Base-by-base conservation (phyloP, 2,329 filamentous ascomycete species). In the Penicillium hordei region DNA sequence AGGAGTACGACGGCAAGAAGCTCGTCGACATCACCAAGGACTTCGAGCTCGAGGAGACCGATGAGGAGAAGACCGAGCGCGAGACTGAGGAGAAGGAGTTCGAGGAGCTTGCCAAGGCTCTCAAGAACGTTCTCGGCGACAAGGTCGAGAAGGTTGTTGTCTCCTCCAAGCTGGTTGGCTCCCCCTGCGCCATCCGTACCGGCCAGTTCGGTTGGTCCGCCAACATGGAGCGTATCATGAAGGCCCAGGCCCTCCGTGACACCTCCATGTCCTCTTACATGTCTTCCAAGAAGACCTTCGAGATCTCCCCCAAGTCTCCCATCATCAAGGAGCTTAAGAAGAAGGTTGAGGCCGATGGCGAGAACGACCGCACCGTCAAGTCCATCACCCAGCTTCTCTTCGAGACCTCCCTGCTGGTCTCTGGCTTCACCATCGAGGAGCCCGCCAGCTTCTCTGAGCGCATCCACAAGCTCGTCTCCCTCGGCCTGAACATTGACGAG, bases 201-300 rank as follows among this genome's bases (percentile, higher is more conserved):
- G 94, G 94, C 75, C 94, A 97, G 83, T 99, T 99, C 80, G 94
- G 94, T 82, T 99, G 94, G 94, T 97, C 93, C 58, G 94, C 94
- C 77, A 99, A 99, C 88, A 99, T 99, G 94, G 94, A 99, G 87
- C 94, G 94, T 85, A 99, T 99, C 88, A 99, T 99, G 94, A 99
- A 99, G 89, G 94, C 94, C 29, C 94, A 99, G 86, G 94, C 94
- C 75, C 93, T 99, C 74, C 94, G 94, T 83, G 94, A 99, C 83
- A 99, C 94, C 70, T 97, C 93, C 74, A 99, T 99, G 94, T 91
- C 87, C 82, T 96, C 91, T 72, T 99, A 99, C 90, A 99, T 99
- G 94, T 95, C 91, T 68, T 97, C 93, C 78, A 99, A 99, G 93
- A 99, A 99, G 91, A 99, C 94, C 33, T 97, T 99, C 70, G 94